These are phyloP conservation scores for Cytospora paraplurivora DNA, from an alignment of 2,329 filamentous ascomycete species.

Conservation along the genomic window DNA sequence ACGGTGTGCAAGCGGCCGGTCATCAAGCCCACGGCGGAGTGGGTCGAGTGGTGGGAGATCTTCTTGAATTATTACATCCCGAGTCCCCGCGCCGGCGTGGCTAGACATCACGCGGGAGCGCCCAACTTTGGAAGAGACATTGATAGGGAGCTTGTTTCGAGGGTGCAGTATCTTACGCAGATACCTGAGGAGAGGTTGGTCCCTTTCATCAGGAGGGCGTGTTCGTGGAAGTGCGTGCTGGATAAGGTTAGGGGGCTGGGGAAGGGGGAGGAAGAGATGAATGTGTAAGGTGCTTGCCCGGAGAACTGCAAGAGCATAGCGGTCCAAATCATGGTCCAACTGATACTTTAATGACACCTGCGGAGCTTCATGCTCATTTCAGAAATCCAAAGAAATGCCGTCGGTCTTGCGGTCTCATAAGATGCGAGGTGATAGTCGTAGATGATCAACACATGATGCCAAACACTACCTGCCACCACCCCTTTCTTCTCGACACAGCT, in stretches of 20 bases:
- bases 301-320: background rate
- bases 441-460: too few relatives aligned
- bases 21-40: conserved; percentile 56
- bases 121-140: conserved; percentile 16
- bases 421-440: too few relatives aligned
- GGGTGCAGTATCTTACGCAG: conserved; percentile 35
- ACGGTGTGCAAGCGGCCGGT: conserved; percentile 53
- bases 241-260: conserved; percentile 33
- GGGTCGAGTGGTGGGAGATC: conserved; percentile 64
- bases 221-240: conserved; percentile 53
- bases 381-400: too few relatives aligned
- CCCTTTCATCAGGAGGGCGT: conserved; percentile 52
- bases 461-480: too few relatives aligned
- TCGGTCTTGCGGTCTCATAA: too few relatives aligned
- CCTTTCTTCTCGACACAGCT: too few relatives aligned
- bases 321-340: too few relatives aligned
- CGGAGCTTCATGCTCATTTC: too few relatives aligned
- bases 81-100: background rate
- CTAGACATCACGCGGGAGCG: background rate
- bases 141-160: background rate
- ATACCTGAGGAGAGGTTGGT: conserved; percentile 42
- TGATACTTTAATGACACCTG: too few relatives aligned
- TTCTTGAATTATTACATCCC: conserved; percentile 13
- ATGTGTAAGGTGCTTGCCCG: background rate
- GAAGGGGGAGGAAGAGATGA: background rate